Conservation (phyloP, 2,329 filamentous ascomycete species). For the Kalaharituber pfeilii region DNA sequence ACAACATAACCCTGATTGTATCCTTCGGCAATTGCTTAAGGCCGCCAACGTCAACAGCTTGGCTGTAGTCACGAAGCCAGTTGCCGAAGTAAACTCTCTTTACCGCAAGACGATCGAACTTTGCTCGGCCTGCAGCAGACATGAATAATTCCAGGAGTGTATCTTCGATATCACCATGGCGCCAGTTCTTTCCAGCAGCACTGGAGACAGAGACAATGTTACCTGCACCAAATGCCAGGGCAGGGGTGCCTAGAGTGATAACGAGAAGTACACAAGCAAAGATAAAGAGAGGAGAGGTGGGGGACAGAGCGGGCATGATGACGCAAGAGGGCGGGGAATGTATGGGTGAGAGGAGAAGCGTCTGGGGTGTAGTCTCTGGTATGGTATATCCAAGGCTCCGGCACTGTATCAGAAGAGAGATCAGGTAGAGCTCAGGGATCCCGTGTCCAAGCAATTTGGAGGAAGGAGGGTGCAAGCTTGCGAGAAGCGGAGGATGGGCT, state of each 20-base stretch:
- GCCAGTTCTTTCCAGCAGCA: conserved; percentile 31
- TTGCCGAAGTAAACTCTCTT: conserved; percentile 84
- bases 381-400: too few species aligned
- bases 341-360: too few species aligned
- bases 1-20: conserved; percentile 76
- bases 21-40: conserved; percentile 81
- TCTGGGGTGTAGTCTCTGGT: too few species aligned
- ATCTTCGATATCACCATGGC: conserved; percentile 87
- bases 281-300: conserved; percentile 6
- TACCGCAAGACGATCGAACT: conserved; percentile 74
- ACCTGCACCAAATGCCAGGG: conserved; percentile 47
- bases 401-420: too few species aligned
- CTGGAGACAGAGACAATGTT: conserved; percentile 38
- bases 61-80: conserved; percentile 85
- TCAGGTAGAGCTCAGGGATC: too few species aligned
- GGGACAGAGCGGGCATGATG: background rate
- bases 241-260: conserved; percentile 38
- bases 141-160: conserved; percentile 55
- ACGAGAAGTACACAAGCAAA: conserved; percentile 27
- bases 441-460: too few species aligned
- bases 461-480: too few species aligned
- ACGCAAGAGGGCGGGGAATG: too few species aligned
- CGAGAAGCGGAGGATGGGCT: too few species aligned
- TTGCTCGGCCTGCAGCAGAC: conserved; percentile 50
- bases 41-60: conserved; percentile 83